These are phyloP conservation scores for Mentha longifolia DNA, from an alignment of 257 asterid species.

Conservation along the genomic window DNA sequence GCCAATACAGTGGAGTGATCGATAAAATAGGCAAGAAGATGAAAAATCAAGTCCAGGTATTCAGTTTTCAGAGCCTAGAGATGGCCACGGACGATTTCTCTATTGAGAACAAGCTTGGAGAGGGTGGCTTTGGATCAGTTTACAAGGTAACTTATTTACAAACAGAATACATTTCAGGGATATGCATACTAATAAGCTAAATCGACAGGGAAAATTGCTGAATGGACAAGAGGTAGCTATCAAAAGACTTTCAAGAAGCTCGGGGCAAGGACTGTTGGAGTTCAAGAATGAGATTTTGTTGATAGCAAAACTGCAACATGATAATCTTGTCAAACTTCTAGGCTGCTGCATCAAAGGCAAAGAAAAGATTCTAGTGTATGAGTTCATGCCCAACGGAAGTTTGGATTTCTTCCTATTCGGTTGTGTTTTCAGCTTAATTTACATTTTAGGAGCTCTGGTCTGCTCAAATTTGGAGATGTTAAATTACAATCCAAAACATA, in stretches of 20 bases:
- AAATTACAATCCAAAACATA: neutral
- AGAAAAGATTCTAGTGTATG: conserved; percentile 38
- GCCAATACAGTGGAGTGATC: conserved; percentile 1
- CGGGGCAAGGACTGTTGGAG: conserved; percentile 30
- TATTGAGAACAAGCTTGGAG: conserved; percentile 35
- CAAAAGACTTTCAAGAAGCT: conserved; percentile 37
- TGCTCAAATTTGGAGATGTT: neutral
- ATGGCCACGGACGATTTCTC: conserved; percentile 41
- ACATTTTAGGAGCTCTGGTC: neutral
- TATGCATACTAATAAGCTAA: neutral
- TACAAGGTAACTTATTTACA: conserved; percentile 36
- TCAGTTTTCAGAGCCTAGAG: conserved; percentile 30
- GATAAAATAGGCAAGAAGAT: conserved; percentile 17
- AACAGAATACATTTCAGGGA: neutral
- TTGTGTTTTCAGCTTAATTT: conserved; percentile 5
- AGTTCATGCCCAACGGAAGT: conserved; percentile 46
- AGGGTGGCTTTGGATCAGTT: conserved; percentile 46
- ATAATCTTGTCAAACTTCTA: conserved; percentile 30
- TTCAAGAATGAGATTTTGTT: conserved; percentile 34
- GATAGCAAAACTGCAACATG: conserved; percentile 34
- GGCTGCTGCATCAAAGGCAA: conserved; percentile 30
- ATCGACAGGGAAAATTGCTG: conserved; percentile 21
- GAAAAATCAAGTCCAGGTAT: conserved; percentile 29
- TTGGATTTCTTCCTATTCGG: conserved; percentile 43
- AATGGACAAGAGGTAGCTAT: conserved; percentile 29